Evolutionary conservation across 352 stramenopile genomes (phyloP), one percentile per base, ranked within the genome.

Genomic region (Globisporangium uncinulatum): DNA sequence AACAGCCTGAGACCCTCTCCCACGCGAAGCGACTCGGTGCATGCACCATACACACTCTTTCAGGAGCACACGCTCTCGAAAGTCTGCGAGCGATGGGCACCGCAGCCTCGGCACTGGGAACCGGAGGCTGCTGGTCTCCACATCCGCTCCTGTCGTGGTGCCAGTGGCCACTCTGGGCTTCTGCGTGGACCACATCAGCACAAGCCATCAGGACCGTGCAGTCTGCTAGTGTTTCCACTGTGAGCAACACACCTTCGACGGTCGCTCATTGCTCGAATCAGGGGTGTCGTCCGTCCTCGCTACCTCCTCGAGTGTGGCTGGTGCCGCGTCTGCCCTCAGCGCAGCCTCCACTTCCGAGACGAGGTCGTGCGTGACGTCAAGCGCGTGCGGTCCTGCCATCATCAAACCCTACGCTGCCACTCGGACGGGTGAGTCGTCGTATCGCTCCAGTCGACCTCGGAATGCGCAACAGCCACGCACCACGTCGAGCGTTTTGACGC

Each of bases 301-400:
- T 6, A 10, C 15, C 41, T 46, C 41, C 7, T 21, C 21, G 10
- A 24, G 15, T 8, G 21, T 37, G 34, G 3, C 39, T 24, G 1
- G 13, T 56, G 41, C 20, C 5, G 5, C 20, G 19, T 57, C 9
- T 6, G 46, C 17, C 9, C 43, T 20, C 19, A 82, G 51, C 15
- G 73, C 45, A 14, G 54, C 11, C 51, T 86, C 71, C 1, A 86
- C 62, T 2, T 45, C 50, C 6, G 53, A 52, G 57, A 92, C 76
- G 54, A 90, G 64, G 31, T 37, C 51, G 60, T 89, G 83, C 4
- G 81, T 76, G 24, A 71, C 58, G 9, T 11, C 37, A 31, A 69
- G 52, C 6, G 76, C 74, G 20, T 79, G 57, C 9, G 83, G 80
- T 3, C 83, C 83, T 17, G 78, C 74, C 83, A 92, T 90, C 74